Evolutionary conservation across 306 rosid species (phyloP), one percentile per base, ranked within the genome.

Genomic region (Cucurbita argyrosperma): DNA sequence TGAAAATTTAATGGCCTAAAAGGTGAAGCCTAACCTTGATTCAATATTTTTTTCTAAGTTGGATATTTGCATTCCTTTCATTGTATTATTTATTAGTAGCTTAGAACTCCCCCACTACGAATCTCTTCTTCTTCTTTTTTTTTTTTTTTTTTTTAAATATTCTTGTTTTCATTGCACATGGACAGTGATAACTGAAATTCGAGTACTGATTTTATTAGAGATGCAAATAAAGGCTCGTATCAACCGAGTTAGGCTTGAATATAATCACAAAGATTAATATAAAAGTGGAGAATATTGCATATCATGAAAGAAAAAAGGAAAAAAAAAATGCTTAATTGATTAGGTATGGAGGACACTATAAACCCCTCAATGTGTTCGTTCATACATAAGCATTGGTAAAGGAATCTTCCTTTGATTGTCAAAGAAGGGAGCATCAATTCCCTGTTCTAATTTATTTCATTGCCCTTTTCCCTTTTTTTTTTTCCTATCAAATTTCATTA

Each of bases 361-460:
- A 13, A 46, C 12, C 72, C 16, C 37, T 45, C 73, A 46, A 47
- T 46, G 39, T 46, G 56, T 67, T 18, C 15, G 56, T 67, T 18
- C 15, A 66, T 21, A 42, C 37, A 45, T 5, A 43, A 43, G 18
- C 39, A 81, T 79, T 78, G 71, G 78, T 83, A 75, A 40, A 74
- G 72, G 96, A 86, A 93, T 93, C 90, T 87, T 79, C 87, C 84
- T 83, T 93, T 90, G 55, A 82, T 87, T 86, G 89, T 85, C 87
- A 85, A 89, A 86, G 90, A 87, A 93, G 97, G 86, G 89, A 90
- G 92, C 88, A 90, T 90, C 52, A 80, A 87, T 93, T 90, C 98
- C 87, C 86, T 82, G 57, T 74, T 74, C 19, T 96, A 89, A 12
- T 67, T 19, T 67, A 38, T 37, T 26, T 62, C 69, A 38, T 8